Evolutionary conservation across 805 yeast genomes (phyloP).

Genomic region (Ogataea philodendri): DNA sequence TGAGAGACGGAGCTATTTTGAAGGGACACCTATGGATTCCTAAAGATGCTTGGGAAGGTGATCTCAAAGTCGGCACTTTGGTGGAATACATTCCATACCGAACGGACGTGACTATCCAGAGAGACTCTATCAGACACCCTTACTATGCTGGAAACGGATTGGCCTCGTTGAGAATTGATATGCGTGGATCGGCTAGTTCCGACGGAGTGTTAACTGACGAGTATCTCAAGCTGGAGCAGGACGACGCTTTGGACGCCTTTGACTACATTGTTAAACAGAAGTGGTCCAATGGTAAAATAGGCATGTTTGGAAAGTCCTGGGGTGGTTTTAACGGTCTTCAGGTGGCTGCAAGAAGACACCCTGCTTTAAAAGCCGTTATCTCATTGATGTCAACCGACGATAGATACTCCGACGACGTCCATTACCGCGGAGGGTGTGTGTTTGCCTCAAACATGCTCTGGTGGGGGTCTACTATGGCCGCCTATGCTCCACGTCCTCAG

Average conservation of each 20-base stretch:
- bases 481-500: slow-evolving; percentile 45
- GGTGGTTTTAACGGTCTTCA: slow-evolving; percentile 48
- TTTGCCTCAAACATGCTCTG: slow-evolving; percentile 47
- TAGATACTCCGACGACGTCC: slow-evolving; percentile 48
- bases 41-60: slow-evolving; percentile 30
- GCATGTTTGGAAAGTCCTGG: slow-evolving; percentile 50
- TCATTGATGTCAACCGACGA: slow-evolving; percentile 48
- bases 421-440: slow-evolving; percentile 46
- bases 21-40: slow-evolving; percentile 48
- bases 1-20: slow-evolving; percentile 39
- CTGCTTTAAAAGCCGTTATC: slow-evolving; percentile 43
- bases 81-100: slow-evolving; percentile 47
- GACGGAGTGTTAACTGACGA: slow-evolving; percentile 42
- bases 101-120: slow-evolving; percentile 43
- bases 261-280: slow-evolving; percentile 41
- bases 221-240: slow-evolving; percentile 43
- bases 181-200: slow-evolving; percentile 46
- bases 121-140: slow-evolving; percentile 46
- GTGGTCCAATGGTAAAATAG: slow-evolving; percentile 47
- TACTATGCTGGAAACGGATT: slow-evolving; percentile 47
- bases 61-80: slow-evolving; percentile 37
- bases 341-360: slow-evolving; percentile 46
- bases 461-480: slow-evolving; percentile 50
- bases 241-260: slow-evolving; percentile 42
- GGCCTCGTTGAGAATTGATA: slow-evolving; percentile 44